phyloP scores from a whole-genome alignment of 306 rosid species.

The Vicia faba region DNA sequence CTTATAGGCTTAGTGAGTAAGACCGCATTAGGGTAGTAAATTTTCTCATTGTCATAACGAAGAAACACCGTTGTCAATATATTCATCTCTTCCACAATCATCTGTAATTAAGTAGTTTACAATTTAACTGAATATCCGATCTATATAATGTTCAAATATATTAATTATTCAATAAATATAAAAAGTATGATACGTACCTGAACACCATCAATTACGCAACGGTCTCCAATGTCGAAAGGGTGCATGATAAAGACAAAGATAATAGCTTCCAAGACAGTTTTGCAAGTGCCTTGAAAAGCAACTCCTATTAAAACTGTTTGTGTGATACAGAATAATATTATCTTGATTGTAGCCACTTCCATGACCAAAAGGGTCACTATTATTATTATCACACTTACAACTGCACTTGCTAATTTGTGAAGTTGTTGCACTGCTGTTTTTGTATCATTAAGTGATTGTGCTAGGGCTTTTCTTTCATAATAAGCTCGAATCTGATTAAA shows the following conservation, averaged over 20 bases:
- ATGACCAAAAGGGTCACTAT: constrained; percentile 50
- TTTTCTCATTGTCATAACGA: constrained; percentile 59
- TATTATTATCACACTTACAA: constrained; percentile 50
- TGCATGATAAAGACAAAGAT: constrained; percentile 63
- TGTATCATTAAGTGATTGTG: constrained; percentile 56
- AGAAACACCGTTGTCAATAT: constrained; percentile 59
- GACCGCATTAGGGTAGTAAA: constrained; percentile 56
- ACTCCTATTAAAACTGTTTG: constrained; percentile 49
- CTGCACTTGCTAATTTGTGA: constrained; percentile 53
- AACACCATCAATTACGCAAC: constrained; percentile 57
- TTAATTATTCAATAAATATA: too few relatives aligned
- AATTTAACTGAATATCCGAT: too few relatives aligned
- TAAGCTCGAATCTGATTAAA: constrained; percentile 55
- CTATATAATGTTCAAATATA: too few relatives aligned
- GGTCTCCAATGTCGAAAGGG: constrained; percentile 62
- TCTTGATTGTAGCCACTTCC: constrained; percentile 48
- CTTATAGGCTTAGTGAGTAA: constrained; percentile 55
- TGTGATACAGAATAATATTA: constrained; percentile 45
- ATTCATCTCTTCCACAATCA: constrained; percentile 66
- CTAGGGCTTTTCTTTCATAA: constrained; percentile 54
- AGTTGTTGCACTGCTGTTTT: constrained; percentile 69
- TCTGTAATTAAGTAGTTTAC: constrained; percentile 26
- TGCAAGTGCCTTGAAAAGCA: constrained; percentile 60
- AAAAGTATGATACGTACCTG: constrained; percentile 42
- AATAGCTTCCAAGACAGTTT: constrained; percentile 53